Evolutionary conservation across 208 protist species (phyloP).

Genomic region (Kentomonas sorsogonicus): DNA sequence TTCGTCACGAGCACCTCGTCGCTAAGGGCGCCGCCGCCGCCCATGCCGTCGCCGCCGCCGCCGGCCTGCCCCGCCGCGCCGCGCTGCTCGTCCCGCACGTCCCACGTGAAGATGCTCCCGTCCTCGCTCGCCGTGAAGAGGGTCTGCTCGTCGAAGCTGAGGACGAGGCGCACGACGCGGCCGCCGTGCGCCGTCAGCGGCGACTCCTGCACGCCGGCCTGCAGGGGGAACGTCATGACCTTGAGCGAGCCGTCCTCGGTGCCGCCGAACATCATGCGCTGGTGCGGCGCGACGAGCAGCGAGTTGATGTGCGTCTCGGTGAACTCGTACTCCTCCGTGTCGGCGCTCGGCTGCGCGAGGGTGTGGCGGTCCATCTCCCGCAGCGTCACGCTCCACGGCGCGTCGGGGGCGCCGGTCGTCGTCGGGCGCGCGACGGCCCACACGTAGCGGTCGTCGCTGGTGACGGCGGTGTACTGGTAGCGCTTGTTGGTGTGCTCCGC

Average conservation of each 20-base stretch:
- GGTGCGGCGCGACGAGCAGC: conserved; percentile 73
- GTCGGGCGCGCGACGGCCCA: conserved; percentile 87
- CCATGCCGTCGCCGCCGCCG: conserved; percentile 15
- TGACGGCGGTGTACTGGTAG: conserved; percentile 85
- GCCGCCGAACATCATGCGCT: conserved; percentile 90
- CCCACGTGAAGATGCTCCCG: conserved; percentile 86
- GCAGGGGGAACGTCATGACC: conserved; percentile 86
- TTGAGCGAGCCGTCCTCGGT: conserved; percentile 86
- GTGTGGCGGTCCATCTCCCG: conserved; percentile 77
- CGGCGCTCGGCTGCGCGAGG: conserved; percentile 27
- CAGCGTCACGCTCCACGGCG: conserved; percentile 83
- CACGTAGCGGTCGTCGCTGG: conserved; percentile 78
- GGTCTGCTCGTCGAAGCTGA: conserved; percentile 89
- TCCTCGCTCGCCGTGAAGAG: conserved; percentile 90
- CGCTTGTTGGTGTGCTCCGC: conserved; percentile 88
- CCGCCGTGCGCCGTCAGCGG: conserved; percentile 67
- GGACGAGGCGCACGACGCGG: conserved; percentile 64
- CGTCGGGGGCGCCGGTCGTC: conserved; percentile 51
- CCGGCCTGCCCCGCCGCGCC: conserved; percentile 21
- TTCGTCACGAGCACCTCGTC: conserved; percentile 94
- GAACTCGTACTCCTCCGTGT: conserved; percentile 72
- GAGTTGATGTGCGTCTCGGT: conserved; percentile 59
- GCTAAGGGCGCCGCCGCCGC: too few species aligned
- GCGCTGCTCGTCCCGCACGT: conserved; percentile 73
- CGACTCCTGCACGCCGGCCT: conserved; percentile 63